Conservation (phyloP, 352 stramenopile species). For the Pythium apleroticum region DNA sequence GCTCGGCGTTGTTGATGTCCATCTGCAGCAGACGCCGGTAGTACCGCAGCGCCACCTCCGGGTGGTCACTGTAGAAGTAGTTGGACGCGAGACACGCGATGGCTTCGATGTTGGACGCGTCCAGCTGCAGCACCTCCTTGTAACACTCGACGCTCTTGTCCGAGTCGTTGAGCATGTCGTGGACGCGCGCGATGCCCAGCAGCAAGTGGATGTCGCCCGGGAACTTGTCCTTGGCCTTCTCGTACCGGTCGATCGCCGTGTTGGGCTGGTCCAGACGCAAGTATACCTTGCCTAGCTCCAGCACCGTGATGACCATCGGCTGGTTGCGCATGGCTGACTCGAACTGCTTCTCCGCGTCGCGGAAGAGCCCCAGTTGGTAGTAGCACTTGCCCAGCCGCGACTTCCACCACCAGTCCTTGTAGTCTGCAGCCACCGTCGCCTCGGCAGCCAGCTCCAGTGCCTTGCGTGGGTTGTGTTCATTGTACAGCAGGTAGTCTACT, state of each 20-base stretch:
- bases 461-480: slow-evolving; percentile 92
- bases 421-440: slow-evolving; percentile 84
- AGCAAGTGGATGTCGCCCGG: slow-evolving; percentile 79
- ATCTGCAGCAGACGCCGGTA: slow-evolving; percentile 93
- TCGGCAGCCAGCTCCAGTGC: slow-evolving; percentile 91
- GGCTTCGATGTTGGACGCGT: slow-evolving; percentile 90
- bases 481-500: slow-evolving; percentile 91
- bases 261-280: slow-evolving; percentile 93
- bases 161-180: slow-evolving; percentile 91
- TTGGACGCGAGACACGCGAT: slow-evolving; percentile 92
- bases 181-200: slow-evolving; percentile 85
- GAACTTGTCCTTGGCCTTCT: slow-evolving; percentile 65
- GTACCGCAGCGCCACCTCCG: slow-evolving; percentile 91
- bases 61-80: slow-evolving; percentile 93
- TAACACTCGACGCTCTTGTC: slow-evolving; percentile 82
- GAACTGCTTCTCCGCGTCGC: slow-evolving; percentile 93
- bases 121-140: slow-evolving; percentile 86
- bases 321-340: slow-evolving; percentile 87
- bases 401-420: slow-evolving; percentile 96
- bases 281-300: slow-evolving; percentile 95
- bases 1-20: slow-evolving; percentile 88
- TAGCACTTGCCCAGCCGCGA: slow-evolving; percentile 93
- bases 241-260: slow-evolving; percentile 87
- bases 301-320: slow-evolving; percentile 86
- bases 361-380: slow-evolving; percentile 91